phyloP scores from a whole-genome alignment of 176 grass and related monocot genomes.

The Oryza punctata region DNA sequence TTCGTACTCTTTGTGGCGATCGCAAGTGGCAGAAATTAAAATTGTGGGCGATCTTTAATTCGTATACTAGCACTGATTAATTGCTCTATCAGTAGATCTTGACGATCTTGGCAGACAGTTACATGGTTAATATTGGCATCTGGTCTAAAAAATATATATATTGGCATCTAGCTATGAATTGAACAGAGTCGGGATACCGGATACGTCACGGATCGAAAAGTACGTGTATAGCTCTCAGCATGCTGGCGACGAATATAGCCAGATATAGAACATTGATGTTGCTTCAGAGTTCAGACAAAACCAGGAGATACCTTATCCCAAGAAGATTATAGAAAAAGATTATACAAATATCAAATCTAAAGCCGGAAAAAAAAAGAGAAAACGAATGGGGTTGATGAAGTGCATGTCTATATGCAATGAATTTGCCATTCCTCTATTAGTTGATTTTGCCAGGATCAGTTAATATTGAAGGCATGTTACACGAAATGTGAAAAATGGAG shows the following conservation, averaged over 20 bases:
- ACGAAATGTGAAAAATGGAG: background rate
- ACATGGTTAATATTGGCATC: background rate
- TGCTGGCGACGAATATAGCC: conserved; percentile 4
- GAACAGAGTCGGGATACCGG: conserved; percentile 6
- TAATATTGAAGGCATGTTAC: background rate
- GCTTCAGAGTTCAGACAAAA: background rate
- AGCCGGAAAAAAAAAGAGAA: background rate
- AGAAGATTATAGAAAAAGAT: background rate
- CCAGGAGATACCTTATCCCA: background rate
- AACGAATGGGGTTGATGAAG: background rate
- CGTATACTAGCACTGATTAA: background rate
- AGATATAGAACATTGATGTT: background rate
- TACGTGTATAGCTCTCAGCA: background rate
- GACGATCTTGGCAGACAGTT: background rate
- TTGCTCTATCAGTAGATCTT: background rate
- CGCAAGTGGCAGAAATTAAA: background rate
- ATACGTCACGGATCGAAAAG: background rate
- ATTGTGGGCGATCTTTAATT: background rate
- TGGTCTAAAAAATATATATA: background rate
- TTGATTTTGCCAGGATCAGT: background rate
- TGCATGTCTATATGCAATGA: background rate
- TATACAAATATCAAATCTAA: background rate
- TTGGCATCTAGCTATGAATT: background rate
- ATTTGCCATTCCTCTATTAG: background rate
- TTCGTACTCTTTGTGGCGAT: background rate